These are phyloP conservation scores for Ceratocystis colombiana DNA, from an alignment of 2,329 filamentous ascomycete species.

Conservation along the genomic window DNA sequence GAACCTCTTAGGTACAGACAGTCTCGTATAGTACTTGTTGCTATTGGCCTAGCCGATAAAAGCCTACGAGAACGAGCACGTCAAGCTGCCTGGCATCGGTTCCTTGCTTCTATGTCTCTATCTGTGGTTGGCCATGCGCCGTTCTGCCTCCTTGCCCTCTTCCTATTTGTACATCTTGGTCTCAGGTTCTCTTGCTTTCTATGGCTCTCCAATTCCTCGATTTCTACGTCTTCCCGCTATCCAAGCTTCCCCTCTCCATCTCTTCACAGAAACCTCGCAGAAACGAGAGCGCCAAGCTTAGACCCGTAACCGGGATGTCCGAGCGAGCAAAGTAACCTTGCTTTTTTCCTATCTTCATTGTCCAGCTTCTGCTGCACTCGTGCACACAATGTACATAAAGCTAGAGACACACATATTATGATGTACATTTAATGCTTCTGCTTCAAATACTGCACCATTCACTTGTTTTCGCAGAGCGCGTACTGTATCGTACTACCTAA, in stretches of 20 bases:
- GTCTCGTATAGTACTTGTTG: neutral
- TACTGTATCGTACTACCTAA: too few species aligned
- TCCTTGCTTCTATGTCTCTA: neutral
- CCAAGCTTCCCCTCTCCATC: neutral
- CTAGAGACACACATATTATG: too few species aligned
- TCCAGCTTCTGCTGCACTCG: neutral
- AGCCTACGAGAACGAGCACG: neutral
- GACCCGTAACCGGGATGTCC: conserved; percentile 11
- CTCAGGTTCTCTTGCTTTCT: neutral
- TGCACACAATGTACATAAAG: neutral
- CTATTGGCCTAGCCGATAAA: neutral
- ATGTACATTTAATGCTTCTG: neutral
- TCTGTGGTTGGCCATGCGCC: neutral
- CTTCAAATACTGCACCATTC: neutral
- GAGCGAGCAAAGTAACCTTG: conserved; percentile 8
- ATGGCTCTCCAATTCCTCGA: neutral
- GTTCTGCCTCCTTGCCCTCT: neutral
- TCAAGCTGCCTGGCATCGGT: neutral
- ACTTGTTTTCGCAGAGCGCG: too few species aligned
- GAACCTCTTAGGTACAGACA: neutral
- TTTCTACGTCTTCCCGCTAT: neutral
- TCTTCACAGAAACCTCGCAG: neutral
- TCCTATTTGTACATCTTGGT: neutral
- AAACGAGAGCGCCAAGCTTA: conserved; percentile 13
- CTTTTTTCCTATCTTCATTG: neutral